Base-by-base conservation (phyloP, 352 stramenopile species). In the Phytophthora colocasiae region DNA sequence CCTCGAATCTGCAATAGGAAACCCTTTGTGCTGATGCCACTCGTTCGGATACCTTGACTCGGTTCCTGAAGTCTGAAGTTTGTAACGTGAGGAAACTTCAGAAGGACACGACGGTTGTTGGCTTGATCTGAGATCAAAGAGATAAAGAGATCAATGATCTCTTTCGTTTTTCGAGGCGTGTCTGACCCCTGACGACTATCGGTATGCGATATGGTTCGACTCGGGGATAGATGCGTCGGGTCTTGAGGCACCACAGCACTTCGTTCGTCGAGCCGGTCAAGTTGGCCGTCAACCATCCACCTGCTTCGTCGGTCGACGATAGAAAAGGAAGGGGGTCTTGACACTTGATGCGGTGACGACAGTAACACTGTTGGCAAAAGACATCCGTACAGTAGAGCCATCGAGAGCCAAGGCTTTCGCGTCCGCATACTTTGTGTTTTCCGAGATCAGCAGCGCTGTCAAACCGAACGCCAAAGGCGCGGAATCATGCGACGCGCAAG, bases 401-500 rank as follows among this genome's bases (percentile, higher is more conserved):
- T 3, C 6, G 34, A 29, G 36, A 58, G 48, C 36, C 38, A 26
- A 40, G 41, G 8, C 38, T 53, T 51, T 55, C 27, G 34, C 27
- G 50, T 63, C 60, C 52, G 36, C 50, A 54, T 62, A 53, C 36
- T 61, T 67, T 15, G 41, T 50, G 43, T 62, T 63, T 47, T 46
- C 40, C 47, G 47, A 43, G 45, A 51, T 58, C 59, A 52, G 41
- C 44, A 38, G 9, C 10, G 26, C 22, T 72, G 64, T 68, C 57
- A 72, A 72, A 68, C 64, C 57, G 46, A 69, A 60, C 39, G 39
- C 54, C 32, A 34, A 53, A 31, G 24, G 55, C 19, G 34, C 27
- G 29, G 39, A 53, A 64, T 72, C 64, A 72, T 44, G 11, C 17
- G 64, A 68, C 58, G 64, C 64, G 64, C 64, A 72, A 69, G 65